phyloP scores from a whole-genome alignment of 257 asterid species.

The Petrea volubilis region DNA sequence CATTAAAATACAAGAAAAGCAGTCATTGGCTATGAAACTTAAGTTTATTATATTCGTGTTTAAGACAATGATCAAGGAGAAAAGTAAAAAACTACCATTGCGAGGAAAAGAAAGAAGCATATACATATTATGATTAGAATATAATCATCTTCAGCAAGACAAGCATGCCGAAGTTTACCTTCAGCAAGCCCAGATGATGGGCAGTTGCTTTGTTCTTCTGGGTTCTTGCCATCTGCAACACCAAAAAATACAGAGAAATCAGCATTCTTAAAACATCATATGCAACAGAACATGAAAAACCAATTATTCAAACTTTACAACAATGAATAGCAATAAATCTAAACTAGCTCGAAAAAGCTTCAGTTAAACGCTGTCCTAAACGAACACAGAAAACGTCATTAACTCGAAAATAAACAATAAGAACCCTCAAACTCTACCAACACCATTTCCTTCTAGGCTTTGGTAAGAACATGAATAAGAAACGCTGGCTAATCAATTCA shows the following conservation, averaged over 20 bases:
- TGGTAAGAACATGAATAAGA: not conserved
- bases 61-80: conserved; percentile 11
- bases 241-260: conserved; percentile 14
- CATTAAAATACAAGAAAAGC: not conserved
- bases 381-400: not conserved
- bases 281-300: not conserved
- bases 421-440: no score
- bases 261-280: not conserved
- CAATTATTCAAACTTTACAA: not conserved
- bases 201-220: conserved; percentile 99
- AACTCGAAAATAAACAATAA: not conserved
- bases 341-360: not conserved
- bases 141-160: conserved; percentile 7
- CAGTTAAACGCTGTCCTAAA: not conserved
- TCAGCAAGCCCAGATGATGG: conserved; percentile 91
- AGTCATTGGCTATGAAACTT: not conserved
- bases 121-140: not conserved
- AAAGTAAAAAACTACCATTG: not conserved
- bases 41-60: not conserved
- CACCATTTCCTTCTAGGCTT: not conserved
- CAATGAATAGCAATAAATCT: not conserved
- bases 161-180: conserved; percentile 46
- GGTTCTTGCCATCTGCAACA: conserved; percentile 91
- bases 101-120: not conserved
- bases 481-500: no score